phyloP scores from a whole-genome alignment of 352 stramenopile genomes.

The Pythium angustatum region DNA sequence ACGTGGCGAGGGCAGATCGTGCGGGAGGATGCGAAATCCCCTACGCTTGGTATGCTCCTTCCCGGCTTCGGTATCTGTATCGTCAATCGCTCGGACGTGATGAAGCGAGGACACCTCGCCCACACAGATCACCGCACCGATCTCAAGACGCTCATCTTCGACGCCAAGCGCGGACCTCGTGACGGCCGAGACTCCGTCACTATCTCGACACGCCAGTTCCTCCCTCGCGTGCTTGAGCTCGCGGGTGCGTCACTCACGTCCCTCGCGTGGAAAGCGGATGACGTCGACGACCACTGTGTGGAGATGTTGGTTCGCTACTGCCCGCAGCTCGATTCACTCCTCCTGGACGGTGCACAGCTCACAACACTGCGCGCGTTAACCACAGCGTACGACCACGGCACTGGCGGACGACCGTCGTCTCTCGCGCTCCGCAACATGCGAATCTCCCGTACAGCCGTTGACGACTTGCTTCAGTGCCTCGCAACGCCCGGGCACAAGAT shows the following conservation, averaged over 20 bases:
- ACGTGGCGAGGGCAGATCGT: not conserved
- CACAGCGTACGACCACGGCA: not conserved
- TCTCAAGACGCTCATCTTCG: not conserved
- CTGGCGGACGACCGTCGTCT: not conserved
- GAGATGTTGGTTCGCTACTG: not conserved
- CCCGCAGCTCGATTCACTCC: not conserved
- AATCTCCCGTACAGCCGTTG: not conserved
- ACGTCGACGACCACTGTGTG: not conserved
- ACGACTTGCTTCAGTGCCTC: not conserved
- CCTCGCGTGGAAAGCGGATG: not conserved
- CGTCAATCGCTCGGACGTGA: not conserved
- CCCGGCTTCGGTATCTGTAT: conserved; percentile 3
- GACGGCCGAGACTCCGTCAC: not conserved
- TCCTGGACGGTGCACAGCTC: not conserved
- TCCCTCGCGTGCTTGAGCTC: not conserved
- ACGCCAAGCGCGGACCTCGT: not conserved
- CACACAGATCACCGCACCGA: not conserved
- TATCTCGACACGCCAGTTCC: not conserved
- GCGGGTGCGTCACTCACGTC: not conserved
- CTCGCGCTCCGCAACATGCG: not conserved
- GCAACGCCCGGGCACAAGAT: not conserved
- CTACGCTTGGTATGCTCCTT: not conserved
- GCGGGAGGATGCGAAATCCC: not conserved
- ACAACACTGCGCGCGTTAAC: not conserved
- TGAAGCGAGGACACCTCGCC: not conserved